Conservation (phyloP, 2,329 filamentous ascomycete genomes). For the Colletotrichum ledebouriae region DNA sequence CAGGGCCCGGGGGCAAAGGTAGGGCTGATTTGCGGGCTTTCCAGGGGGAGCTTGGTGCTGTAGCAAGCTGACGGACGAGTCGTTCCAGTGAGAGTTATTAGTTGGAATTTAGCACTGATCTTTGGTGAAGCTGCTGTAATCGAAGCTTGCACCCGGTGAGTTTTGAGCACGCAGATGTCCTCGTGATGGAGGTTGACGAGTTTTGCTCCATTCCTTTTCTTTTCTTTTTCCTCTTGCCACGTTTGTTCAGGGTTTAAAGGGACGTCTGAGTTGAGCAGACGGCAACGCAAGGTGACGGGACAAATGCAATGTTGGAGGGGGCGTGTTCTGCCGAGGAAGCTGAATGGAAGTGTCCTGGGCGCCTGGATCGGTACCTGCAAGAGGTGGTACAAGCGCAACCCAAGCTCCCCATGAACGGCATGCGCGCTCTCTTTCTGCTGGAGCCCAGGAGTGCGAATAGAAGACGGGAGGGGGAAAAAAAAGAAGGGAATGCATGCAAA, state of each 20-base stretch:
- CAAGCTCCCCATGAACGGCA: conserved; percentile 3
- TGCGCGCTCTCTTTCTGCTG: neutral
- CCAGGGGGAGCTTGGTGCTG: conserved; percentile 35
- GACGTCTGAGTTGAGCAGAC: conserved; percentile 23
- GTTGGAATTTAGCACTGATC: neutral
- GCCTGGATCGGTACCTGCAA: conserved; percentile 21
- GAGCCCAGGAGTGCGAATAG: conserved; percentile 37
- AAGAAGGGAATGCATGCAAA: conserved; percentile 14
- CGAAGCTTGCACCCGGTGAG: too few species aligned
- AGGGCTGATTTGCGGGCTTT: conserved; percentile 41
- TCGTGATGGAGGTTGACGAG: neutral
- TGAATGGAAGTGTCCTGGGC: conserved; percentile 1
- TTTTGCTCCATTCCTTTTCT: too few species aligned
- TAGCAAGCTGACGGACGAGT: conserved; percentile 24
- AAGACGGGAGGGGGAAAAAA: too few species aligned
- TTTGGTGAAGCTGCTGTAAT: neutral
- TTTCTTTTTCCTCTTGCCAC: too few species aligned
- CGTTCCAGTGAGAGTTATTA: neutral
- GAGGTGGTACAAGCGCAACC: conserved; percentile 36
- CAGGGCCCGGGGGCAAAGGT: conserved; percentile 24
- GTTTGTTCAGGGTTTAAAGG: conserved; percentile 15
- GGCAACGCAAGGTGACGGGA: conserved; percentile 11
- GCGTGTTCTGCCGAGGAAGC: conserved; percentile 22
- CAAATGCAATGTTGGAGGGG: conserved; percentile 29
- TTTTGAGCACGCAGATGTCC: neutral